phyloP scores from a whole-genome alignment of 2,329 filamentous ascomycete genomes.

The Beauveria medogensis region DNA sequence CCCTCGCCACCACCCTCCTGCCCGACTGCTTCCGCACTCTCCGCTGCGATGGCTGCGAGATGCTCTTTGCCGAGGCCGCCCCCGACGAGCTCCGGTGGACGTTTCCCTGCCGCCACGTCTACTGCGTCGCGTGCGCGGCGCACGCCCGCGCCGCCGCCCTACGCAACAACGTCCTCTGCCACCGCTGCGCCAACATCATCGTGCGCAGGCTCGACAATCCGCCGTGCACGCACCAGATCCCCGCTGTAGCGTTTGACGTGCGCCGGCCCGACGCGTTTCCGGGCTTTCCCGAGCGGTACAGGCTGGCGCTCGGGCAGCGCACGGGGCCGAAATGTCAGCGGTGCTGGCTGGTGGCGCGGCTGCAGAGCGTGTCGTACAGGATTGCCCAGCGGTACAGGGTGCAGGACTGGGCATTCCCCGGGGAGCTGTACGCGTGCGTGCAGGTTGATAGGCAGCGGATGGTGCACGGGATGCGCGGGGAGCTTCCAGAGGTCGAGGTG shows the following conservation, averaged over 20 bases:
- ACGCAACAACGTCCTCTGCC: not conserved
- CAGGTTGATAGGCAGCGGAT: conserved; percentile 1
- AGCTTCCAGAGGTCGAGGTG: not conserved
- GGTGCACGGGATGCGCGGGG: conserved; percentile 7
- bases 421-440: conserved; percentile 10
- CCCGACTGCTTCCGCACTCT: conserved; percentile 8
- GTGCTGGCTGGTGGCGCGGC: conserved; percentile 5
- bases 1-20: not conserved
- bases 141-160: not conserved
- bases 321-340: conserved; percentile 8
- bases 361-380: conserved; percentile 4
- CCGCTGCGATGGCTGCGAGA: conserved; percentile 12
- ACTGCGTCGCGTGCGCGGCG: conserved; percentile 2
- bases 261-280: not conserved
- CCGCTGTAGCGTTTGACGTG: not conserved
- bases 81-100: conserved; percentile 3
- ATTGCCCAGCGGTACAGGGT: not conserved
- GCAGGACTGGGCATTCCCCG: not conserved
- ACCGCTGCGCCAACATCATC: not conserved
- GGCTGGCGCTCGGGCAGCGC: conserved; percentile 4
- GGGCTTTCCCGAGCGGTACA: not conserved
- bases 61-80: conserved; percentile 6
- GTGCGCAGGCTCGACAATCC: conserved; percentile 2
- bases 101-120: conserved; percentile 11
- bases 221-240: conserved; percentile 8